phyloP scores from a whole-genome alignment of 768 basidiomycete genomes.

The Amanita rubescens region DNA sequence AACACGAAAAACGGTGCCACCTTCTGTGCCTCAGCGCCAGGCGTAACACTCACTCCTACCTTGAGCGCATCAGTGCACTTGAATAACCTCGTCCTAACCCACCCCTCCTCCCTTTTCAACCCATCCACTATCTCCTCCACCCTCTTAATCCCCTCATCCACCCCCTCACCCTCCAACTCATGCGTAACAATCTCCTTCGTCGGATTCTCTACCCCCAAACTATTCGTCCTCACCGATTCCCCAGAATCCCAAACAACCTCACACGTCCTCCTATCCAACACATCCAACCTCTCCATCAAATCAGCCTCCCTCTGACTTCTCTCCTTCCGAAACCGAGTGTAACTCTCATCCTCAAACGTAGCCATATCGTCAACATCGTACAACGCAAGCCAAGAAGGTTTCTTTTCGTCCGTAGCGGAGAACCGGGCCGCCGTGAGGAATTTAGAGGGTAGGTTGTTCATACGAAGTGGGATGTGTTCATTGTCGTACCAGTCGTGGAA shows the following conservation, averaged over 20 bases:
- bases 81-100: slow-evolving; percentile 33
- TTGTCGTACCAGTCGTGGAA: slow-evolving; percentile 54
- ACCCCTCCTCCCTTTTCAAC: slow-evolving; percentile 22
- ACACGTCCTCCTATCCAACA: slow-evolving; percentile 37
- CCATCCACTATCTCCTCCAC: slow-evolving; percentile 12
- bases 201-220: slow-evolving; percentile 23
- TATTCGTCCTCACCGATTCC: slow-evolving; percentile 22
- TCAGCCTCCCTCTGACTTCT: slow-evolving; percentile 36
- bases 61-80: slow-evolving; percentile 34
- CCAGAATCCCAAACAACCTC: slow-evolving; percentile 28
- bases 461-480: slow-evolving; percentile 45
- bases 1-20: slow-evolving; percentile 32
- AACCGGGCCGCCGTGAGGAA: slow-evolving; percentile 45
- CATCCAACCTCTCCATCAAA: slow-evolving; percentile 33
- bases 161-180: slow-evolving; percentile 17
- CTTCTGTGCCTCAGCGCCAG: slow-evolving; percentile 22
- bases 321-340: slow-evolving; percentile 36
- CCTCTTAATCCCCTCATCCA: slow-evolving; percentile 18
- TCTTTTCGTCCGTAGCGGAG: slow-evolving; percentile 25
- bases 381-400: slow-evolving; percentile 40
- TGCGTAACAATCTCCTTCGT: slow-evolving; percentile 26
- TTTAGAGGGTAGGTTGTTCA: slow-evolving; percentile 35
- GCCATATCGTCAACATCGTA: slow-evolving; percentile 39
- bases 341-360: slow-evolving; percentile 33
- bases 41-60: slow-evolving; percentile 21